Evolutionary conservation across 345 rosid species (phyloP).

Genomic region (Boechera divaricarpa): DNA sequence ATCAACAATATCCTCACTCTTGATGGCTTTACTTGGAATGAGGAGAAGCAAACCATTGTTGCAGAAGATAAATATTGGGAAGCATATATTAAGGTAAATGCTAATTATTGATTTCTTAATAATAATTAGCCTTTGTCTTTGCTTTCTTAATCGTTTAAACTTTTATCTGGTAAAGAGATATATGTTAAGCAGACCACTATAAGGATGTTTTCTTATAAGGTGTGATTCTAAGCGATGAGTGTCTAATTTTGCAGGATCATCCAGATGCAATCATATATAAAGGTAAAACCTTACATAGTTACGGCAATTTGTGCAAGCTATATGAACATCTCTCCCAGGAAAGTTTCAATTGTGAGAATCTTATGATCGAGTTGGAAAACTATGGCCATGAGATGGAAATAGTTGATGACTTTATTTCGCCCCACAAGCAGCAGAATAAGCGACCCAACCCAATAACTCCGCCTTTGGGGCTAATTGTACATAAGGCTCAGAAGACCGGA

Average conservation of each 20-base stretch:
- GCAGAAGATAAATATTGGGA: constrained; percentile 67
- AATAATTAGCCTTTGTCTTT: neutral
- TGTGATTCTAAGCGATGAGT: neutral
- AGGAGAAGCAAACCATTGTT: constrained; percentile 52
- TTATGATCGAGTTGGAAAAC: constrained; percentile 42
- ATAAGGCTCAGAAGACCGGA: constrained; percentile 55
- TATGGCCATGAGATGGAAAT: constrained; percentile 40
- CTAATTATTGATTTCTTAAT: neutral
- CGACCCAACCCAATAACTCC: constrained; percentile 36
- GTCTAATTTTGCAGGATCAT: constrained; percentile 59
- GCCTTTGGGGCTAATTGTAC: constrained; percentile 25
- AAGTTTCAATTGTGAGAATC: constrained; percentile 39
- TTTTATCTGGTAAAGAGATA: neutral
- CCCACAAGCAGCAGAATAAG: constrained; percentile 53
- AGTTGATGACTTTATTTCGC: constrained; percentile 39
- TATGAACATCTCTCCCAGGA: constrained; percentile 46
- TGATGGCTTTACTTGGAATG: constrained; percentile 70
- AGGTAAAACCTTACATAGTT: constrained; percentile 54
- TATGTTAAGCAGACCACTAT: neutral
- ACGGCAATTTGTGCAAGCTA: constrained; percentile 59
- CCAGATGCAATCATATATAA: constrained; percentile 62
- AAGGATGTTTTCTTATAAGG: neutral
- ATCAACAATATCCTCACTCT: constrained; percentile 59
- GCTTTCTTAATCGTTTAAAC: neutral
- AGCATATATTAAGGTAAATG: constrained; percentile 60